Evolutionary conservation across 495 filamentous ascomycete genomes (phyloP).

Genomic region (Penicillium steckii): DNA sequence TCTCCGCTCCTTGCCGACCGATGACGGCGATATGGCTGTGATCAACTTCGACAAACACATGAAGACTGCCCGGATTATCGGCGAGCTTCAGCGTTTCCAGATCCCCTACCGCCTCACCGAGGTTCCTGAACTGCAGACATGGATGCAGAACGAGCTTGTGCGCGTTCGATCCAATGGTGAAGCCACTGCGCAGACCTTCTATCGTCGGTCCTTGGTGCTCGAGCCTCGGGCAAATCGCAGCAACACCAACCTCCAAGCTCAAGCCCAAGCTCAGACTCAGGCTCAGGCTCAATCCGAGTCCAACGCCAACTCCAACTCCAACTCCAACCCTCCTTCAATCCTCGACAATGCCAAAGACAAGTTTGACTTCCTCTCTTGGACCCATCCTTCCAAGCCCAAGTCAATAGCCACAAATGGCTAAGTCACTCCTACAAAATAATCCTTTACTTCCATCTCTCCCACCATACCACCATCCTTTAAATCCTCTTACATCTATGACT

Average conservation of each 20-base stretch:
- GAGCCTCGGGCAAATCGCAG: constrained; percentile 61
- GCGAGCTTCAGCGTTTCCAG: constrained; percentile 95
- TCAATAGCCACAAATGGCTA: constrained; percentile 45
- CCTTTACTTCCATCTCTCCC: background rate
- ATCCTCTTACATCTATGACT: constrained; percentile 19
- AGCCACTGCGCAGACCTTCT: constrained; percentile 73
- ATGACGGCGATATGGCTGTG: constrained; percentile 65
- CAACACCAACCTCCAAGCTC: constrained; percentile 13
- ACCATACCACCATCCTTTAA: background rate
- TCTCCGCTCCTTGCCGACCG: constrained; percentile 43
- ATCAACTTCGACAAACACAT: constrained; percentile 99
- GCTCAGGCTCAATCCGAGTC: constrained; percentile 33
- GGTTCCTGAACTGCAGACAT: constrained; percentile 87
- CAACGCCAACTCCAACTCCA: no score
- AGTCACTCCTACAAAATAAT: constrained; percentile 4
- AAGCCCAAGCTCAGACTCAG: constrained; percentile 19
- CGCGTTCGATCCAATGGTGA: constrained; percentile 78
- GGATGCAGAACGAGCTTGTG: constrained; percentile 83
- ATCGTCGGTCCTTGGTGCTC: constrained; percentile 82
- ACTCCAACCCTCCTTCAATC: constrained; percentile 31
- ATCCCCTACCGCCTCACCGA: constrained; percentile 86
- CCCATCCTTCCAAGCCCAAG: constrained; percentile 49
- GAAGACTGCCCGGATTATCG: constrained; percentile 91
- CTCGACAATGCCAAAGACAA: constrained; percentile 55
- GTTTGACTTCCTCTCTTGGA: constrained; percentile 58